phyloP scores from a whole-genome alignment of 1,139 yeast species.

The Yamadazyma dushanensis region DNA sequence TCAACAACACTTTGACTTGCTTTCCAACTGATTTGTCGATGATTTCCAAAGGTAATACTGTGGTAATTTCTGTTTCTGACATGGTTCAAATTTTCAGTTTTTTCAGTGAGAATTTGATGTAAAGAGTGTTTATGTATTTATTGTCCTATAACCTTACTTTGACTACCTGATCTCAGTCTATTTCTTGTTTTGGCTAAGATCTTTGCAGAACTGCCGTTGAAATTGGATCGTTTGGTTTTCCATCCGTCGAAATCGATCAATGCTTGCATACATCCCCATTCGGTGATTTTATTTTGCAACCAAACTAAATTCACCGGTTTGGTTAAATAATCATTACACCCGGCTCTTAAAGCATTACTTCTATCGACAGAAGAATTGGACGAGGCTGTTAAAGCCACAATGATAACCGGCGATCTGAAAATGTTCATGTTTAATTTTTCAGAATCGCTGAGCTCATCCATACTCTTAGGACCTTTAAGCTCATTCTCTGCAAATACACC shows the following conservation, averaged over 20 bases:
- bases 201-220: constrained; percentile 12
- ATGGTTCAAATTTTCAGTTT: constrained; percentile 4
- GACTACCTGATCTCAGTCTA: constrained; percentile 16
- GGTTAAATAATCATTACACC: constrained; percentile 95
- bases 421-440: constrained; percentile 55
- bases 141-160: constrained; percentile 4
- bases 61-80: constrained; percentile 18
- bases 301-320: constrained; percentile 94
- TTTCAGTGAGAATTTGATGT: constrained; percentile 1
- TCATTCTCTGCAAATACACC: constrained; percentile 70
- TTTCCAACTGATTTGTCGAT: constrained; percentile 88
- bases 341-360: constrained; percentile 91
- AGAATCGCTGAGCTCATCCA: constrained; percentile 26
- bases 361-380: constrained; percentile 80
- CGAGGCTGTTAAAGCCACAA: constrained; percentile 93
- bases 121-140: not conserved
- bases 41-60: constrained; percentile 73
- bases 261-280: constrained; percentile 99
- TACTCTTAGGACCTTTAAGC: constrained; percentile 22
- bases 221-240: constrained; percentile 44
- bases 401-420: constrained; percentile 89
- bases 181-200: constrained; percentile 11
- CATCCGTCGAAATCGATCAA: constrained; percentile 94
- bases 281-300: constrained; percentile 91
- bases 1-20: constrained; percentile 73